Base-by-base conservation (phyloP, 169 alveolate genomes). In the Cryptosporidium ubiquitum region DNA sequence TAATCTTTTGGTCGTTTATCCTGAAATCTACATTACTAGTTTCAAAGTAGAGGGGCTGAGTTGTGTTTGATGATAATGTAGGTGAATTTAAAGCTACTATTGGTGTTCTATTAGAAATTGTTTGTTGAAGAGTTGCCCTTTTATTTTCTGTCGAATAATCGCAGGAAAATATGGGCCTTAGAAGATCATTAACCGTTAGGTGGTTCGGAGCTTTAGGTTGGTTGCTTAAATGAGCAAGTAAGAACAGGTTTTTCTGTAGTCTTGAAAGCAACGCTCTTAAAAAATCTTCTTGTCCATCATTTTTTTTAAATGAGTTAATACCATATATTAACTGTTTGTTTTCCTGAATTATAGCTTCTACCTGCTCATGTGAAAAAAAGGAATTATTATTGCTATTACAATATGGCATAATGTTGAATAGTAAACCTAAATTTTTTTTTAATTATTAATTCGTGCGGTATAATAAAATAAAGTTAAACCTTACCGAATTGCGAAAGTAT, bases 171-270 rank as follows among this genome's bases (percentile, higher is more conserved):
- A 31, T 14, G 9, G 89, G 79, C 29, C 79, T 58, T 42, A 47
- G 23, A 42, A 79, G 37, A 7, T 58, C 89, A 60, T 79, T 79
- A 23, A 29, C 89, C 0, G 44, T 58, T 20, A 47, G 37, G 51
- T 61, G 6, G 10, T 47, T 79, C 16, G 73, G 74, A 66, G 89
- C 64, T 35, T 79, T 79, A 26, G 89, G 89, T n/a, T 79, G 89
- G 39, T 79, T 79, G 10, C 40, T 47, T 79, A 79, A 33, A 31
- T 61, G 74, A 2, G 89, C 89, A 61, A 79, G 75, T 7, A 79
- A 61, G n/a, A 79, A 61, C 42, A 79, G 47, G 26, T 79, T 79
- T 61, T 64, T 79, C 26, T 79, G 89, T 14, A 79, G 23, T 26
- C 89, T 79, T 60, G 89, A 40, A 64, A 79, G 68, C 26, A 79